Percentiles rank a stretch among this genome's conserved stretches.
Evolutionary conservation across 306 rosid genomes (phyloP).

Genomic region (Quercus ilex): DNA sequence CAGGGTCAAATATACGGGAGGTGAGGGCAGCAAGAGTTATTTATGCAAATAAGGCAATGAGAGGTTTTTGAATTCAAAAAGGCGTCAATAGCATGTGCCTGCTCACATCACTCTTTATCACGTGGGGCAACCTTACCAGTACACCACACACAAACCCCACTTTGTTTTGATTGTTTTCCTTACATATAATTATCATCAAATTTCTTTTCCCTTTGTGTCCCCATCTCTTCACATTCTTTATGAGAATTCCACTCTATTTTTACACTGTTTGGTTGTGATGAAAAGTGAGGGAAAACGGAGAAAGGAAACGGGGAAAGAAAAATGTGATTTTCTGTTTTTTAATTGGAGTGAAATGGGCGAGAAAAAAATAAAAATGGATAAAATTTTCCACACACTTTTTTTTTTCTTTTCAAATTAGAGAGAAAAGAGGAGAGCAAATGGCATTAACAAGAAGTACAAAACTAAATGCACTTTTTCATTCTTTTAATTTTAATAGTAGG

Average conservation of each 20-base stretch:
- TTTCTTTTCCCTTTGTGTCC: conserved; percentile 16
- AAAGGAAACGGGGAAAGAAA: too few species aligned
- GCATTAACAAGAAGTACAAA: too few species aligned
- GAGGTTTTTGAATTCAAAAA: conserved; percentile 13
- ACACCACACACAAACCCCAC: conserved; percentile 45
- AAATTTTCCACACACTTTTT: too few species aligned
- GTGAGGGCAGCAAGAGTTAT: not conserved
- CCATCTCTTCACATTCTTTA: not conserved
- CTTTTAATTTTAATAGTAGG: too few species aligned
- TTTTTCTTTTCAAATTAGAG: not conserved
- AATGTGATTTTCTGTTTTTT: too few species aligned
- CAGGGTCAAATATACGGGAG: not conserved
- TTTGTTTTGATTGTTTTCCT: conserved; percentile 34
- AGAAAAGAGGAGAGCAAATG: too few species aligned
- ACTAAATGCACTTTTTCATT: too few species aligned
- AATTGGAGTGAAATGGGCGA: too few species aligned
- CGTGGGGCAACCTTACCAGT: conserved; percentile 60
- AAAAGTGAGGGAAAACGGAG: too few species aligned
- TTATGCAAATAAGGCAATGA: not conserved
- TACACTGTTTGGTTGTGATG: too few species aligned
- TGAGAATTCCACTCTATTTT: not conserved
- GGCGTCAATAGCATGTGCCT: conserved; percentile 51
- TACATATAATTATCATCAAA: conserved; percentile 28
- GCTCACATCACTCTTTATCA: conserved; percentile 48
- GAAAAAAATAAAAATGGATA: too few species aligned